Evolutionary conservation across 2,329 filamentous ascomycete genomes (phyloP), one percentile per base, ranked within the genome.

Genomic region (Fusarium sarcochroum): DNA sequence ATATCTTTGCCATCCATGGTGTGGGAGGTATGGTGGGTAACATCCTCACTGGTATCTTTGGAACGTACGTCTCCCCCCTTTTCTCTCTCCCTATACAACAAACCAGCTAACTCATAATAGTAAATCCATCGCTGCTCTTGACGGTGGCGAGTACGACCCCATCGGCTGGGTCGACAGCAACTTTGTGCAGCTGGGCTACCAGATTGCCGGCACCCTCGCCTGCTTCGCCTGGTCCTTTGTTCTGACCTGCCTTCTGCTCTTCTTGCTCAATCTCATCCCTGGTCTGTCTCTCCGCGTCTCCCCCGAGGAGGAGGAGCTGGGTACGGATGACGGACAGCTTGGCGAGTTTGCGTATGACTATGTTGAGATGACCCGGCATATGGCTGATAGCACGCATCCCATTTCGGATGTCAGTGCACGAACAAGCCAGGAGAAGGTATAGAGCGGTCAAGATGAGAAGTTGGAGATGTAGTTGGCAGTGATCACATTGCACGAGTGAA

Each of bases 1-100:
- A 97, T 83, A 90, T 97, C 75, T 96, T 97, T 80, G 93, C 93
- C 71, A 93, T 96, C 80, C 93, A 97, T 87, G 93, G 88, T 75
- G 83, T 97, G 68, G 93, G 93, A 48, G 93, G 93, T 70, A 93
- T 96, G 69, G 85, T 91, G 59, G 93, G 93, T 50, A 92, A 97
- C 73, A 80, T 94, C 62, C 84, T 93, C 80, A 95, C 93, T 58
- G 92, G 90, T 68, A 81, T 95, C 67, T 93, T 95, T 76, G 92
- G 88, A 71, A 89, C 91, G 85, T 88, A 79, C 76, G 85, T 83
- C 17, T 37, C 27, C 34, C 18, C 21, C 2, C 34, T 18, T 14
- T 21, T 15, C 15, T 25, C 18, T 20, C n/a, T 32, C 10, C 27
- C 27, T 14, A 1, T 17, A 14, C 18, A 23, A 10, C 50, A 45